Conservation (phyloP, 495 filamentous ascomycete genomes). For the Annulohypoxylon moriforme region DNA sequence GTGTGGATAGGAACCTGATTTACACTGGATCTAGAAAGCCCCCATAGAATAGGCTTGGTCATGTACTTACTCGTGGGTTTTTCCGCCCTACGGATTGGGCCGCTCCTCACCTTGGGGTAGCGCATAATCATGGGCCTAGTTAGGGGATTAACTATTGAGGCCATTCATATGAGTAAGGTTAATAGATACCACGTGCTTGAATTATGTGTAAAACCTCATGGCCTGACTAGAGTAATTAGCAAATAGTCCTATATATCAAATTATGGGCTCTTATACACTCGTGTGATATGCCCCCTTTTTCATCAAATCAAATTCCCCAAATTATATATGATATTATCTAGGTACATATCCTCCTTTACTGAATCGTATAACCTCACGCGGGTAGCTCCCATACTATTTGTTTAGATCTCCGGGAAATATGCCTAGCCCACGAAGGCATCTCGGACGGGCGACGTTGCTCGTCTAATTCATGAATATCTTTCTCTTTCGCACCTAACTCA, state of each 20-base stretch:
- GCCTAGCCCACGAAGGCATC: slow-evolving; percentile 16
- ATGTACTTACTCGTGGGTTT: background rate
- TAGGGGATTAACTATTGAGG: background rate
- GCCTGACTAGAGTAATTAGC: background rate
- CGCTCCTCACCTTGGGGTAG: background rate
- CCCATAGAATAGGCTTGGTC: background rate
- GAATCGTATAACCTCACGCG: background rate
- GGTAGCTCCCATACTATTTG: slow-evolving; percentile 21
- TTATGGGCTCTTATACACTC: background rate
- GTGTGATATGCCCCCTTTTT: background rate
- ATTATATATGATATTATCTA: background rate
- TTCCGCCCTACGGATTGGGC: background rate
- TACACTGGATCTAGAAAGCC: background rate
- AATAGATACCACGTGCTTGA: background rate
- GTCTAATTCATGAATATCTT: slow-evolving; percentile 14
- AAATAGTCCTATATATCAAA: background rate
- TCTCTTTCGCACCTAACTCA: background rate
- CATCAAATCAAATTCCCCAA: background rate
- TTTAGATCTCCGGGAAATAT: background rate
- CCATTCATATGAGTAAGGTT: background rate
- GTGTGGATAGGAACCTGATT: background rate
- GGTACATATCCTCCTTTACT: background rate
- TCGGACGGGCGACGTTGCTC: slow-evolving; percentile 5
- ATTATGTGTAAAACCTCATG: background rate
- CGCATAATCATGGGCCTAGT: background rate